Base-by-base conservation (phyloP, 192 early-diverging fungal species). In the Gonapodya prolifera region DNA sequence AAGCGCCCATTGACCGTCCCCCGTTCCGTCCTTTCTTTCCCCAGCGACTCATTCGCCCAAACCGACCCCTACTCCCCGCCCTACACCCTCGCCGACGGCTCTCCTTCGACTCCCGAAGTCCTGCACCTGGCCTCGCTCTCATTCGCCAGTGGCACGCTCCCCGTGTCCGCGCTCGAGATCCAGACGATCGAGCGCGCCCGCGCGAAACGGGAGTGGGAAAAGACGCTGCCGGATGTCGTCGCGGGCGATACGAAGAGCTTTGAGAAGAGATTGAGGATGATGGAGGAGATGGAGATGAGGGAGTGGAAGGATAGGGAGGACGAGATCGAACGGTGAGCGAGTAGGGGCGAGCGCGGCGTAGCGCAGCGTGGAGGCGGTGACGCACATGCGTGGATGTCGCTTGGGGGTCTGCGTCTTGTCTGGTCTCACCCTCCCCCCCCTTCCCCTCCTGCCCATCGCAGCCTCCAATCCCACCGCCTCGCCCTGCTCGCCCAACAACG, bases 61-160 rank as follows among this genome's bases (percentile, higher is more conserved):
- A 90, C 89, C 1, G 89, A 90, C 76, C 89, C 89, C 35, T 90
- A 88, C 79, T 86, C 86, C 0, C 89, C 89, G 23, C 86, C 86
- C 61, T 90, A 90, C 76, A 83, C 84, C 23, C 71, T 88, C 13
- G 33, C 16, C 35, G 28, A 29, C 0, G 69, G n/a, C 69, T 69
- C 17, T 17, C 17, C 17, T 69, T 17, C 74, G 30, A 75, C 74
- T 69, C 89, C 89, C 34, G 89, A 90, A 75, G 78, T 90, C 1
- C 82, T 90, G 31, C 87, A 87, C 0, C 79, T 90, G 18, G 83
- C 87, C n/a, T 85, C 88, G 13, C 81, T 90, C 31, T 85, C 84
- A 8, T 85, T 81, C 45, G 87, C 84, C n/a, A n/a, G n/a, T 1
- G 80, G 79, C 30, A 87, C 87, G 0, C 77, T 90, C n/a, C 89